Base-by-base conservation (phyloP, 2,329 filamentous ascomycete species). In the Dothideomycetes sp. region DNA sequence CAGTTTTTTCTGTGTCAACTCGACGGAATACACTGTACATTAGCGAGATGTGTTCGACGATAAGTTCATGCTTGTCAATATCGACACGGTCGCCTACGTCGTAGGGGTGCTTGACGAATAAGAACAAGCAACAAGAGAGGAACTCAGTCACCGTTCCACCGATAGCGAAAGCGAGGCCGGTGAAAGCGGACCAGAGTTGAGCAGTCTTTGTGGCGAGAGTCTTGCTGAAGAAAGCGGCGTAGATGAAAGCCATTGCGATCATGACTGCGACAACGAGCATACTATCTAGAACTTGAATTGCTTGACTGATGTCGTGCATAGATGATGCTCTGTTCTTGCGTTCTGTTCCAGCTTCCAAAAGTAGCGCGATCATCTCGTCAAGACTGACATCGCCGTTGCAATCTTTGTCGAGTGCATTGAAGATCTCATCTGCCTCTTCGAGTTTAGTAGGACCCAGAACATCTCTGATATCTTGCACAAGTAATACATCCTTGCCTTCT, bases 61-160 rank as follows among this genome's bases (percentile, higher is more conserved):
- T 46, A 4, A 59, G 47, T 22, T 57, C 51, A 5, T 44, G 43
- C 17, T 51, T 40, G 24, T 47, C 44, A 17, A 53, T 45, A 31
- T 53, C 51, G 33, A 62, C 53, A 7, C 54, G 50, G 43, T 62
- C 60, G 31, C 58, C 60, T 22, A 53, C 39, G n/a, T 41, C 39
- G 58, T 82, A 94, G 0, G 88, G 87, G 58, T 94, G 87, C 68
- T 95, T 95, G 65, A 94, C 84, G 53, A 95, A 94, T 1, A 95
- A 68, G 67, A 94, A 94, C 54, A 95, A 93, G 66, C 87, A 94
- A 24, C 87, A 94, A 56, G 87, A 87, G 13, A 94, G 74, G 47
- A 95, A 83, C 61, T 95, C 88, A 62, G 94, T 87, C 3, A 81
- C 80, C 1, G 86, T 94, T 39, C 82, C 80, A 18, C 86, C 80